phyloP scores from a whole-genome alignment of 2,329 filamentous ascomycete genomes.

The Penicillium hordei region DNA sequence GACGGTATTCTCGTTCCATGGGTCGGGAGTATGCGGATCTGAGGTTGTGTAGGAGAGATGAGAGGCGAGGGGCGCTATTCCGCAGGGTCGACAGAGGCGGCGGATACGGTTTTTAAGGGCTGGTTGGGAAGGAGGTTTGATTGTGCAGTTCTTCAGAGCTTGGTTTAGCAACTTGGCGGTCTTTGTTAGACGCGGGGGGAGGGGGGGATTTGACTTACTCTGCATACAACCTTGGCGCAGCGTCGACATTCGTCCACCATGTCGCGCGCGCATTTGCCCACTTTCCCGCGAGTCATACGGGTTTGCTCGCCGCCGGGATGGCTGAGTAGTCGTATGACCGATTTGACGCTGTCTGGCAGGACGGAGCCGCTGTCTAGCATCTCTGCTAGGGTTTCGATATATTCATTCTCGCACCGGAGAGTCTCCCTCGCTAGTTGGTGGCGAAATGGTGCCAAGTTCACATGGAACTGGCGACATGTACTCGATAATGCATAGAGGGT shows the following conservation, averaged over 20 bases:
- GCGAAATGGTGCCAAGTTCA: conserved; percentile 76
- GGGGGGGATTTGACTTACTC: conserved; percentile 57
- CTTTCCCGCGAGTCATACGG: conserved; percentile 62
- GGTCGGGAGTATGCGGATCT: conserved; percentile 34
- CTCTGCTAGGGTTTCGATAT: conserved; percentile 40
- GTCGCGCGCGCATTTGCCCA: conserved; percentile 79
- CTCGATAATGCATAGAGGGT: conserved; percentile 78
- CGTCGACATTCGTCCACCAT: conserved; percentile 80
- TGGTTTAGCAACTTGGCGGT: background rate
- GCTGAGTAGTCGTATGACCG: conserved; percentile 32
- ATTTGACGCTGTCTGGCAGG: conserved; percentile 34
- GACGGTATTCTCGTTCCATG: conserved; percentile 1
- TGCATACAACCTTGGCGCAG: conserved; percentile 75
- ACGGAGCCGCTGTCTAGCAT: conserved; percentile 45
- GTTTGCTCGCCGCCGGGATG: conserved; percentile 32
- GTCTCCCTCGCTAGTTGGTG: conserved; percentile 70
- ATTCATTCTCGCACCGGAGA: conserved; percentile 76
- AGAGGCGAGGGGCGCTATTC: conserved; percentile 63
- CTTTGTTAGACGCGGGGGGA: background rate
- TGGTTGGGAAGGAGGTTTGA: conserved; percentile 71
- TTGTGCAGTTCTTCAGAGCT: conserved; percentile 73
- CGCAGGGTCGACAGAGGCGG: conserved; percentile 74
- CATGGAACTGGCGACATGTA: conserved; percentile 77
- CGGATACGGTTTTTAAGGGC: conserved; percentile 74
- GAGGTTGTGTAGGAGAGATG: conserved; percentile 28